These are phyloP conservation scores for Phaseolus lunatus DNA, from an alignment of 306 rosid genomes.

Conservation along the genomic window DNA sequence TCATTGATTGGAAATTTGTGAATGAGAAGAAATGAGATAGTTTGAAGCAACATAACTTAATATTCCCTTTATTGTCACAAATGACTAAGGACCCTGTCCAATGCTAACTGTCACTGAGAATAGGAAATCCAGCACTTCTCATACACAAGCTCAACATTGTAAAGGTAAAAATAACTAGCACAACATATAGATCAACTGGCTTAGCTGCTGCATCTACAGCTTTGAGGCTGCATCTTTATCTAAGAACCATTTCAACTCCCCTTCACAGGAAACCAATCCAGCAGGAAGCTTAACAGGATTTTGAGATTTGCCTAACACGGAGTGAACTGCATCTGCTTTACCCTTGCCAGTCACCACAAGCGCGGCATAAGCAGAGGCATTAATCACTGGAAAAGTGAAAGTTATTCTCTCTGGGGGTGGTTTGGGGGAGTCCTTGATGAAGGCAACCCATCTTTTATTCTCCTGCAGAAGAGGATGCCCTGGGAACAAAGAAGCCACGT, in stretches of 20 bases:
- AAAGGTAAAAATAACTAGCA: conserved; percentile 32
- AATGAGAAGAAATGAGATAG: not conserved
- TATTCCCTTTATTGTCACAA: conserved; percentile 41
- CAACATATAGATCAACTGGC: conserved; percentile 37
- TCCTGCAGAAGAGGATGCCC: conserved; percentile 84
- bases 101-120: conserved; percentile 31
- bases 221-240: conserved; percentile 90
- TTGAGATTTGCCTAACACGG: conserved; percentile 56
- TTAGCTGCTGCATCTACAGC: conserved; percentile 58
- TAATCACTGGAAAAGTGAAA: conserved; percentile 85
- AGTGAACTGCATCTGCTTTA: conserved; percentile 70
- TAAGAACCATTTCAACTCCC: conserved; percentile 84
- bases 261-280: conserved; percentile 76
- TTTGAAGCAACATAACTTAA: conserved; percentile 28
- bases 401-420: conserved; percentile 96
- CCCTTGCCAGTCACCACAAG: conserved; percentile 77
- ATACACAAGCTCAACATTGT: conserved; percentile 20
- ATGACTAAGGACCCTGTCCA: conserved; percentile 10
- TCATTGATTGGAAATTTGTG: conserved; percentile 7
- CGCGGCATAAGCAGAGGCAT: conserved; percentile 72
- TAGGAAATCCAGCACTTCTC: conserved; percentile 29
- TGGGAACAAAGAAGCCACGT: conserved; percentile 93
- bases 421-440: conserved; percentile 86
- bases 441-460: conserved; percentile 82
- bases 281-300: conserved; percentile 73